A percentile compares a stretch with the other conserved stretches of the same genome.
Evolutionary conservation across 345 rosid genomes (phyloP).

Genomic region (Hypericum perforatum): DNA sequence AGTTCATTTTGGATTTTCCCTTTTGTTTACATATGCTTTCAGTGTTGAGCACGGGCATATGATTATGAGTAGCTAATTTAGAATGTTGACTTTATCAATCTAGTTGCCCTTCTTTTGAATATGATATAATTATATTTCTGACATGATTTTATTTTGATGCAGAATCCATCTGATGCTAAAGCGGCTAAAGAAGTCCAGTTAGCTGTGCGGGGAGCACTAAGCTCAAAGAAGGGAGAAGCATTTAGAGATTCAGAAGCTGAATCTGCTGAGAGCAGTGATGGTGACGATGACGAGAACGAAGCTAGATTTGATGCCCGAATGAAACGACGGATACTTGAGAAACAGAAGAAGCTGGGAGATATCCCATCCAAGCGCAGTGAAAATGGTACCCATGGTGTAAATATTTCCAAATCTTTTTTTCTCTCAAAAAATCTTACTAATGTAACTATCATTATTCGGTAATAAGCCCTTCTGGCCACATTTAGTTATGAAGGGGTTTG

Average conservation of each 20-base stretch:
- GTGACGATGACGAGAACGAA: conserved; percentile 43
- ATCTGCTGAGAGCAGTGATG: conserved; percentile 25
- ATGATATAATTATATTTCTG: neutral
- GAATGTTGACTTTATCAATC: no score
- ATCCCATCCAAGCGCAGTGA: conserved; percentile 35
- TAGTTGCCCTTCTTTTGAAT: no score
- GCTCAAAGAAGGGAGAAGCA: conserved; percentile 47
- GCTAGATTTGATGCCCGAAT: conserved; percentile 75
- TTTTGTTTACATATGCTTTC: no score
- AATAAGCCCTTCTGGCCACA: no score
- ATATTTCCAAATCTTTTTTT: neutral
- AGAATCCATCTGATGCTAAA: conserved; percentile 46
- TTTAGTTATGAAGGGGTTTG: no score
- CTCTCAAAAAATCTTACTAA: no score
- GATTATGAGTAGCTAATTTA: no score
- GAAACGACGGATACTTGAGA: conserved; percentile 65
- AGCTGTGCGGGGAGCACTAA: conserved; percentile 69
- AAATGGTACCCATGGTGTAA: conserved; percentile 28
- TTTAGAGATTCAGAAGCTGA: conserved; percentile 36
- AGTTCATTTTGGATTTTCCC: neutral
- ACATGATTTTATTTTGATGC: conserved; percentile 16
- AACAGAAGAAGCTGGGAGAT: conserved; percentile 56
- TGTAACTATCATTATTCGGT: no score
- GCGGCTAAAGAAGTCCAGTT: conserved; percentile 49
- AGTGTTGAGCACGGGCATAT: no score